Evolutionary conservation across 768 basidiomycete species (phyloP).

Genomic region (Multifurca ochricompacta): DNA sequence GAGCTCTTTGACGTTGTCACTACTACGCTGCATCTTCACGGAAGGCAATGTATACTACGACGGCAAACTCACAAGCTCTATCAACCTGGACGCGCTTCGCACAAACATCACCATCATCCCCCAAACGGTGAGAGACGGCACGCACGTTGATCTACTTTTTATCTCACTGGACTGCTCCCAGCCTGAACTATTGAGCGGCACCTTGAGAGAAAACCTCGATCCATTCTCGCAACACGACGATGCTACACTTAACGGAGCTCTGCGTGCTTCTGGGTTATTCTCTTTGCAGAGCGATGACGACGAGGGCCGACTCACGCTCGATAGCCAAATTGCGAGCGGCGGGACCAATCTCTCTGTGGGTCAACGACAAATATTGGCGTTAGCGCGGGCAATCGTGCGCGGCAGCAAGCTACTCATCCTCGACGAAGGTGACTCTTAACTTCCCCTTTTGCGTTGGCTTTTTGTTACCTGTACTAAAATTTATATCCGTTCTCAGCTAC

Average conservation of each 20-base stretch:
- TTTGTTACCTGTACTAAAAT: background rate
- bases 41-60: slow-evolving; percentile 47
- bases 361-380: slow-evolving; percentile 51
- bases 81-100: slow-evolving; percentile 49
- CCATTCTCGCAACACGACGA: slow-evolving; percentile 52
- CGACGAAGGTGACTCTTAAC: slow-evolving; percentile 38
- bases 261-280: slow-evolving; percentile 41
- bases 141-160: background rate
- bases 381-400: slow-evolving; percentile 53
- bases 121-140: slow-evolving; percentile 35
- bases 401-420: slow-evolving; percentile 49
- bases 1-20: slow-evolving; percentile 44
- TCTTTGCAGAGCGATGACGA: slow-evolving; percentile 33
- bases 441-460: background rate
- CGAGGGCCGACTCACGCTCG: slow-evolving; percentile 35
- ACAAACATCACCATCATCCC: slow-evolving; percentile 53
- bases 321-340: slow-evolving; percentile 37
- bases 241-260: slow-evolving; percentile 39
- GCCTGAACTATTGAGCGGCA: slow-evolving; percentile 49
- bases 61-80: slow-evolving; percentile 34
- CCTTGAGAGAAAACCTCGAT: slow-evolving; percentile 52
- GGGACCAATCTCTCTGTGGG: slow-evolving; percentile 48
- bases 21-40: slow-evolving; percentile 48
- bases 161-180: slow-evolving; percentile 19
- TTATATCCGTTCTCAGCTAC: slow-evolving; percentile 28